Evolutionary conservation across 225 moss, liverwort and hornwort species (phyloP), one percentile per base, ranked within the genome.

Genomic region (Pleurozium schreberi): DNA sequence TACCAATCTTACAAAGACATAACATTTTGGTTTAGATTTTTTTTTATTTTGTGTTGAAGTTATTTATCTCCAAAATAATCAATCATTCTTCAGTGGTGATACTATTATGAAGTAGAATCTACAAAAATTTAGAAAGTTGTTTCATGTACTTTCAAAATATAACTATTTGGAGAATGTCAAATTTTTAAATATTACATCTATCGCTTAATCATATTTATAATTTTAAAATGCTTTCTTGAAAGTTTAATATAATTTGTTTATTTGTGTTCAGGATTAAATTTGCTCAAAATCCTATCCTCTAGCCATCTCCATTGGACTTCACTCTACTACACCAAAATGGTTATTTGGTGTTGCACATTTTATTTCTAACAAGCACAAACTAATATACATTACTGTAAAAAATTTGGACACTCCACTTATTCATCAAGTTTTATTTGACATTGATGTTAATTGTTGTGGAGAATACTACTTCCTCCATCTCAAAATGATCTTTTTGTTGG

Each of bases 311-410:
- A 40, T 40, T 23, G 21, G 12, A n/a, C 68, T 23, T n/a, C 8
- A 40, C 4, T n/a, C 7, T 23, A 40, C 7, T 22, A 23, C 22
- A 22, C 4, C 1, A 6, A 67, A 38, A 40, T n/a, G 19, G 7
- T 68, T 42, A 42, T 15, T 40, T 26, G 8, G 3, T 42, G 14
- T 70, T 14, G 3, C 4, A 40, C 7, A 69, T 23, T 25, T 40
- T 14, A 40, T 69, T 40, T 14, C 25, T 69, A 4, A 14, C 2
- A 4, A 21, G 10, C 14, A 26, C 14, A 70, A 4, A 70, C 4
- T 42, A 70, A 2, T 26, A 8, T 25, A 14, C 25, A 70, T n/a
- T 0, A 7, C 2, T 4, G 0, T 10, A 19, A 36, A 36, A 67
- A 38, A 67, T 20, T 20, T 38, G 1, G 6, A 21, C 3, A 21